Conservation (phyloP, 2,329 filamentous ascomycete species). For the Xylariaceae sp. region DNA sequence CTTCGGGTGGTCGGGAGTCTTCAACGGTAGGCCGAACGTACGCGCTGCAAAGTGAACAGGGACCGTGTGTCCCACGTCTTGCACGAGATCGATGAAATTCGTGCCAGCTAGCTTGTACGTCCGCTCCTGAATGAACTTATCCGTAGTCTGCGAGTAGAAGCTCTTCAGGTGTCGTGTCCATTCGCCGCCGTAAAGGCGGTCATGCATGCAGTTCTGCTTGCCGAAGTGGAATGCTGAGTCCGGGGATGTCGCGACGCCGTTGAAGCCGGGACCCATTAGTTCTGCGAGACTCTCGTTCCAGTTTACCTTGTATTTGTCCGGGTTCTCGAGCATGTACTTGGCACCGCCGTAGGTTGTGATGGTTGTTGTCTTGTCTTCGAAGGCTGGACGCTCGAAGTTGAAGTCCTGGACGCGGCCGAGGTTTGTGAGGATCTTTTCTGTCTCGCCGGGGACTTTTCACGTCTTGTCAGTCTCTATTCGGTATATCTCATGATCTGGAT, state of each 20-base stretch:
- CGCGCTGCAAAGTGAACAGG: slow-evolving; percentile 60
- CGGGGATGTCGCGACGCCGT: slow-evolving; percentile 40
- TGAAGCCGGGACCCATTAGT: slow-evolving; percentile 50
- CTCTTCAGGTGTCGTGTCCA: slow-evolving; percentile 14
- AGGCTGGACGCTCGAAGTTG: slow-evolving; percentile 58
- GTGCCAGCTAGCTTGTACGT: slow-evolving; percentile 56
- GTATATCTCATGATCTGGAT: not conserved
- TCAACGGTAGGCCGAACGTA: slow-evolving; percentile 61
- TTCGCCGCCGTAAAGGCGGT: slow-evolving; percentile 55
- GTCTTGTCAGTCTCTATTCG: not conserved
- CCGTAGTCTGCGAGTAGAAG: slow-evolving; percentile 61
- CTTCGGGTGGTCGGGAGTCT: slow-evolving; percentile 54
- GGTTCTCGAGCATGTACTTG: slow-evolving; percentile 56
- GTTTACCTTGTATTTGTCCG: slow-evolving; percentile 56
- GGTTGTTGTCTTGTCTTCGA: slow-evolving; percentile 46
- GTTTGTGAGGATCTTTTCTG: slow-evolving; percentile 62
- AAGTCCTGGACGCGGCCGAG: slow-evolving; percentile 65
- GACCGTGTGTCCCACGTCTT: slow-evolving; percentile 63
- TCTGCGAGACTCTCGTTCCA: slow-evolving; percentile 61
- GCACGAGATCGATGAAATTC: slow-evolving; percentile 65
- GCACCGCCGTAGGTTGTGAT: slow-evolving; percentile 58
- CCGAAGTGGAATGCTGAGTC: slow-evolving; percentile 44
- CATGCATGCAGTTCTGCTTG: slow-evolving; percentile 49
- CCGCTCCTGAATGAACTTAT: slow-evolving; percentile 58
- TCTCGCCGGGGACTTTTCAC: slow-evolving; percentile 61